Evolutionary conservation across 2,329 filamentous ascomycete species (phyloP), one percentile per base, ranked within the genome.

Genomic region (Sodiomyces alkalinus): DNA sequence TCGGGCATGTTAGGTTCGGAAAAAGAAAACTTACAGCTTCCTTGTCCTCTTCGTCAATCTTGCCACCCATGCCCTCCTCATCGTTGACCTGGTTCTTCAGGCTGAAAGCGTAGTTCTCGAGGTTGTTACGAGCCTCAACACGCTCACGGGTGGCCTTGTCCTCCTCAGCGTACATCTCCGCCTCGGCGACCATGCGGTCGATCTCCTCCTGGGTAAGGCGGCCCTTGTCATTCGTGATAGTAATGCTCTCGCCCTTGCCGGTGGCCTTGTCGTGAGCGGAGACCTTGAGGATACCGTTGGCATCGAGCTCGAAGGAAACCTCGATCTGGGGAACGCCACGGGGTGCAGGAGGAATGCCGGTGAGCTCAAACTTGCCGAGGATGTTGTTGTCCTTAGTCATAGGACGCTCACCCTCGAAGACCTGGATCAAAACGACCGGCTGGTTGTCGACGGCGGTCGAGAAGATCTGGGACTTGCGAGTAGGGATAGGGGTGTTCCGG

Each of bases 11-110:
- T 16, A 22, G n/a, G n/a, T n/a, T n/a, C n/a, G n/a, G n/a, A n/a
- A n/a, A n/a, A n/a, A 16, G 24, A 31, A 25, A 52, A 62, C 71
- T 71, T 64, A 78, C 74, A 46, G 83, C 76, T 62, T 96, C 86
- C 80, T 96, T 96, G 63, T 98, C 90, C 46, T 96, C 87, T 30
- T 93, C 87, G 39, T 90, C 82, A 48, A 98, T 90, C 81, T 96
- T 94, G 63, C 86, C 83, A 59, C 87, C 87, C 36, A 96, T 81
- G 56, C 87, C 90, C 39, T 94, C 85, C 45, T 92, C 80, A 40
- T 98, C 90, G 56, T 86, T 87, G 65, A 85, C 78, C 69, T 96
- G 90, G 80, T 93, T 96, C 81, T 96, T 96, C 46, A 98, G 68
- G 66, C 72, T 87, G 74, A 92, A 96, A 44, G 85, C 85, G 63